Evolutionary conservation across 306 rosid species (phyloP), one percentile per base, ranked within the genome.

Genomic region (Dryas drummondii): DNA sequence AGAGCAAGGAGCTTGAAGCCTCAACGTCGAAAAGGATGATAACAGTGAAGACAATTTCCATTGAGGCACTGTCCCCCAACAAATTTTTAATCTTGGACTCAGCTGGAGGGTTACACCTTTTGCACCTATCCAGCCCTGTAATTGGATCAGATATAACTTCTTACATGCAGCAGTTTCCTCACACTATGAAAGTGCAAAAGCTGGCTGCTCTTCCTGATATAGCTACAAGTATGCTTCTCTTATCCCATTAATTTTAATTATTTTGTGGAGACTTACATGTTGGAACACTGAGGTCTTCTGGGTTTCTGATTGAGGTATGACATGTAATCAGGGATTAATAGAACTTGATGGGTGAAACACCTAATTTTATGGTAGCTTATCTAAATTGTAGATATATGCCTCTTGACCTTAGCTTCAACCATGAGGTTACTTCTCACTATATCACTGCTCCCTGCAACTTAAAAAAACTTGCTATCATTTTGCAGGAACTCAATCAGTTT

Each of bases 1-100:
- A 82, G 77, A 71, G 84, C 68, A 76, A 79, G 12, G 87, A 76
- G 40, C 60, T 70, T 71, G 88, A 80, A 84, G 71, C 73, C 66
- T 72, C 86, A 60, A 86, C 84, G 63, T 78, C 86, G n/a, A 72
- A 44, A 8, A 68, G 76, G 45, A 78, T 52, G 16, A 84, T 53
- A 78, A 83, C 90, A 5, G 53, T 80, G 52, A 91, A 91, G 81
- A 87, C 88, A 69, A 79, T 88, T 82, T 88, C 96, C 66, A 82
- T 91, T 88, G 90, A 91, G 66, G 89, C 93, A 54, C 67, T 91
- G 72, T 91, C 96, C 68, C 87, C 84, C 56, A 86, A 77, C 74
- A 87, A 79, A 82, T 86, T 86, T 79, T 52, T 91, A 73, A 80
- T 90, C 76, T 79, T 91, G 84, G 97, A 90, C 77, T 91, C 98